A percentile compares a stretch with the other conserved stretches of the same genome.
phyloP scores from a whole-genome alignment of 2,329 filamentous ascomycete species.

The Ascocoryne sarcoides region DNA sequence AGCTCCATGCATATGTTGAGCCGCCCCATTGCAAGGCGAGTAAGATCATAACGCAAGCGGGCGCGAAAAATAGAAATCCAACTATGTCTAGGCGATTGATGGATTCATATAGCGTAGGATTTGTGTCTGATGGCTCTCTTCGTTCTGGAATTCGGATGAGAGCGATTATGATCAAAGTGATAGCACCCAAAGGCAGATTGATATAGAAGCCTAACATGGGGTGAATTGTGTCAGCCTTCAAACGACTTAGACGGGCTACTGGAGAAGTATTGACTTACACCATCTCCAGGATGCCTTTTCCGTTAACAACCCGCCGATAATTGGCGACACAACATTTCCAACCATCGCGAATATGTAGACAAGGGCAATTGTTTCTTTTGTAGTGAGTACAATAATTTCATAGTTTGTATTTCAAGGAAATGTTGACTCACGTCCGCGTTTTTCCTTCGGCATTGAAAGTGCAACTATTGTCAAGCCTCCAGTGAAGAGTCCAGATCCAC shows the following conservation, averaged over 20 bases:
- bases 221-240: too few relatives aligned
- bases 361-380: too few relatives aligned
- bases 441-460: conserved; percentile 19
- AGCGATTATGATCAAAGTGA: conserved; percentile 23
- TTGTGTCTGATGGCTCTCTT: background rate
- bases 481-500: conserved; percentile 22
- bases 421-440: too few relatives aligned
- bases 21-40: conserved; percentile 30
- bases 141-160: conserved; percentile 28
- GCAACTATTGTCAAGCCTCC: conserved; percentile 25
- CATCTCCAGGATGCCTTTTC: conserved; percentile 21
- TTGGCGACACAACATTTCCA: conserved; percentile 13
- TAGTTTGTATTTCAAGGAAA: too few relatives aligned
- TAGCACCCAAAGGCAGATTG: conserved; percentile 32
- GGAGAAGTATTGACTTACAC: too few relatives aligned
- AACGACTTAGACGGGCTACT: too few relatives aligned
- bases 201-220: conserved; percentile 18
- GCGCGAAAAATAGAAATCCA: conserved; percentile 34
- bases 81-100: conserved; percentile 26
- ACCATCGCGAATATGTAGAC: background rate
- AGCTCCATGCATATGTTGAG: conserved; percentile 35
- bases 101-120: background rate
- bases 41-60: conserved; percentile 30
- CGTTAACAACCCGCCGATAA: conserved; percentile 28
- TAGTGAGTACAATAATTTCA: too few relatives aligned